Evolutionary conservation across 179 eudicot species (phyloP), one percentile per base, ranked within the genome.

Genomic region (Beta lomatogona): DNA sequence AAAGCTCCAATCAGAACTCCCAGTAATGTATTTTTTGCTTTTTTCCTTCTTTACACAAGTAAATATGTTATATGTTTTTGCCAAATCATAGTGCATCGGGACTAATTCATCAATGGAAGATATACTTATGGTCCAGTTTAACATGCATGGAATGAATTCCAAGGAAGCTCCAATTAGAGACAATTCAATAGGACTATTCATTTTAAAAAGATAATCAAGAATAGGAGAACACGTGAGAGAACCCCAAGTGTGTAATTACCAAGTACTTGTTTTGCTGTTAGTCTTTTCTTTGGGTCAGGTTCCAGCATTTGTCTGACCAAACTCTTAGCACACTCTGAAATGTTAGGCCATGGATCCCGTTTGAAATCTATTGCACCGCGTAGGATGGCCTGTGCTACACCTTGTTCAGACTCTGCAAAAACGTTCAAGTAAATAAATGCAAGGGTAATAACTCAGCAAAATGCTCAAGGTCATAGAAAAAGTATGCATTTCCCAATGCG

Each of bases 281-380:
- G 86, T 57, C 98, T 89, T 72, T 89, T 84, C 89, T 94, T 93
- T n/a, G 92, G 92, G 85, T 94, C 95, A 57, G 98, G 94, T 85
- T 94, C 97, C 88, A 94, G 85, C 98, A 92, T 93, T 79, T 93
- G 97, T 60, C 85, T 89, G 25, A 94, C 98, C 84, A 94, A 86
- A 91, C 88, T 89, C 89, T 94, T 94, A 19, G 98, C 98, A 88
- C 89, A 45, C 61, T 94, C 98, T 64, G 98, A 94, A 84, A 94
- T 87, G 82, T 89, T 93, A 76, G 98, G 98, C 98, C 98, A 94
- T 55, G 98, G 98, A 77, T 94, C 98, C 69, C 98, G 88, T 77
- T 91, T 92, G 86, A 92, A 94, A 88, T 92, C 98, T 79, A 94
- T 94, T 79, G 80, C 60, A 73, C 97, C 93, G 45, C 97, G 95